Evolutionary conservation across 2,329 filamentous ascomycete genomes (phyloP).

Genomic region (Sarocladiaceae sp.): DNA sequence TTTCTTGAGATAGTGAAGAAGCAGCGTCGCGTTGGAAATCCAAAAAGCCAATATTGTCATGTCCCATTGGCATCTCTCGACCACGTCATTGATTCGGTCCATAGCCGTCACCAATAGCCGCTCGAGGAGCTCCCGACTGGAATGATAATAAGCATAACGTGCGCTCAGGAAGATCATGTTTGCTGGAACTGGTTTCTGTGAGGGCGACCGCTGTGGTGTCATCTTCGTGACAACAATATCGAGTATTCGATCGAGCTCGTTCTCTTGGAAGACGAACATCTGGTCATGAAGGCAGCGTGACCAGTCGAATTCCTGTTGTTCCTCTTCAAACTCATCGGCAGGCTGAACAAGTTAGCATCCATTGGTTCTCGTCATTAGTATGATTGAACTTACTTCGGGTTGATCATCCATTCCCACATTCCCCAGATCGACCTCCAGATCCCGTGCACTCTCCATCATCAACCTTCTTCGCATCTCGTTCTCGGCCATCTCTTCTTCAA

Average conservation of each 20-base stretch:
- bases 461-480: constrained; percentile 91
- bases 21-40: constrained; percentile 93
- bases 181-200: constrained; percentile 96
- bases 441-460: constrained; percentile 99
- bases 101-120: constrained; percentile 81
- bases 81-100: constrained; percentile 94
- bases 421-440: constrained; percentile 91
- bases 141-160: constrained; percentile 94
- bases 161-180: constrained; percentile 96
- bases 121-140: constrained; percentile 76
- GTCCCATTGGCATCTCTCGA: constrained; percentile 96
- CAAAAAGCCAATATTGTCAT: constrained; percentile 99
- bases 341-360: constrained; percentile 35
- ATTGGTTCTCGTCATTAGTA: background rate
- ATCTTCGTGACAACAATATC: constrained; percentile 97
- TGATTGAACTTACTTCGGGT: constrained; percentile 63
- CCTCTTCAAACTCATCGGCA: constrained; percentile 74
- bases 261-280: constrained; percentile 99
- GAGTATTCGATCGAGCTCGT: constrained; percentile 84
- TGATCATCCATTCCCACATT: constrained; percentile 96
- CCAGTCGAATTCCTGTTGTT: constrained; percentile 95
- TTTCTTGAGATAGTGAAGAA: constrained; percentile 97
- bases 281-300: constrained; percentile 91
- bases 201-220: constrained; percentile 90
- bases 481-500: constrained; percentile 96